A percentile compares a stretch with the other conserved stretches of the same genome.
phyloP scores from a whole-genome alignment of 192 early-diverging fungal species.

The Podila epicladia region DNA sequence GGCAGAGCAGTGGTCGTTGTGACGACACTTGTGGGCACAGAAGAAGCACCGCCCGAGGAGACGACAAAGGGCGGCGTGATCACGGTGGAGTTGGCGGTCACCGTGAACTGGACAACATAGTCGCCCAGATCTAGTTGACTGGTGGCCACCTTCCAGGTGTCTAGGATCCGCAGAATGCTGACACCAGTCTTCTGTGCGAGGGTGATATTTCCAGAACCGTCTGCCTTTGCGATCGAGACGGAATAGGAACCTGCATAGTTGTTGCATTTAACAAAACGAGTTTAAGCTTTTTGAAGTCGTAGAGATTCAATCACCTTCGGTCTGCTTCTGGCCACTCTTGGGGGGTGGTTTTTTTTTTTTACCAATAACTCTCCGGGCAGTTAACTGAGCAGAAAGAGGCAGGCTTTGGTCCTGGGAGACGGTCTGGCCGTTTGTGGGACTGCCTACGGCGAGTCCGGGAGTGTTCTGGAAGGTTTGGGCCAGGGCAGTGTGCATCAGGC shows the following conservation, averaged over 20 bases:
- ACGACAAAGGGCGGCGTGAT: not conserved
- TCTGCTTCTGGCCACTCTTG: not conserved
- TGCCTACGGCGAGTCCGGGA: not conserved
- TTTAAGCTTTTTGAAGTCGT: not conserved
- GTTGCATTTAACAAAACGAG: not conserved
- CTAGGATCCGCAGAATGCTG: not conserved
- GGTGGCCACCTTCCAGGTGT: not conserved
- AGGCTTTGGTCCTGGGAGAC: not conserved
- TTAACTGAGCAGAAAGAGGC: not conserved
- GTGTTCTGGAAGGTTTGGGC: conserved; percentile 12
- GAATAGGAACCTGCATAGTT: not conserved
- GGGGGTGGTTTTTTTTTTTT: not conserved
- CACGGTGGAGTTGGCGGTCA: not conserved
- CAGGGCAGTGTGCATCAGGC: not conserved
- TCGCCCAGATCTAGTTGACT: not conserved
- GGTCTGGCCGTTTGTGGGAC: conserved; percentile 2
- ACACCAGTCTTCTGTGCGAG: not conserved
- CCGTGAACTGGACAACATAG: not conserved
- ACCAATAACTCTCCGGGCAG: not conserved
- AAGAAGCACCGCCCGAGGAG: not conserved
- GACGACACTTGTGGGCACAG: not conserved
- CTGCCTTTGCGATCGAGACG: not conserved
- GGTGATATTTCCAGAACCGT: not conserved
- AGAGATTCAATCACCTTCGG: not conserved
- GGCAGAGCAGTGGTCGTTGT: not conserved